phyloP scores from a whole-genome alignment of 176 grass and related monocot genomes.

The Olyra latifolia region DNA sequence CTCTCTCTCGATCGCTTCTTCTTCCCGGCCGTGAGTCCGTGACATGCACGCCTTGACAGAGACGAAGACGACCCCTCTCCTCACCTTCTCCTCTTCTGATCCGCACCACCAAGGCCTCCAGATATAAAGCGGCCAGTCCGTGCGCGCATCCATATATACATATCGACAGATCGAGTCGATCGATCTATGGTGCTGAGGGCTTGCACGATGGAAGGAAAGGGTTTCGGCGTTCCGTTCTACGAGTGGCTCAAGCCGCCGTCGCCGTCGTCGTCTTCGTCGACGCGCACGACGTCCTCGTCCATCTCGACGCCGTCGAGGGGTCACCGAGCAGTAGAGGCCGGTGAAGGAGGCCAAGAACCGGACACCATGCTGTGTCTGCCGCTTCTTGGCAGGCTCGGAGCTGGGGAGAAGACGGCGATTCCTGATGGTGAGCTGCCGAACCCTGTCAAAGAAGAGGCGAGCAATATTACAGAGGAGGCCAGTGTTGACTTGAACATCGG shows the following conservation, averaged over 20 bases:
- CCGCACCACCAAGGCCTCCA: slow-evolving; percentile 17
- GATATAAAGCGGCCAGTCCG: slow-evolving; percentile 31
- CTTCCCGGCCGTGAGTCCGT: slow-evolving; percentile 22
- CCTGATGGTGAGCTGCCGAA: not conserved
- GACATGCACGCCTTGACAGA: slow-evolving; percentile 53
- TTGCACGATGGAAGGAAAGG: slow-evolving; percentile 41
- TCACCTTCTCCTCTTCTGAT: not conserved
- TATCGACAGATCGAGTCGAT: too few species aligned
- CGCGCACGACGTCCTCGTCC: not conserved
- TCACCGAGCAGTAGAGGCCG: not conserved
- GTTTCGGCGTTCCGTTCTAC: slow-evolving; percentile 36
- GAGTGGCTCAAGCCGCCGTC: slow-evolving; percentile 57
- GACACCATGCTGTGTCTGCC: slow-evolving; percentile 53
- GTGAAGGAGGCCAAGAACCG: not conserved
- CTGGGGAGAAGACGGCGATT: not conserved
- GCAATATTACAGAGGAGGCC: not conserved
- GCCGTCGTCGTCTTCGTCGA: not conserved
- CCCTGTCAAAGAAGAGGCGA: slow-evolving; percentile 44
- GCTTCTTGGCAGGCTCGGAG: slow-evolving; percentile 70
- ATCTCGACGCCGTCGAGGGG: slow-evolving; percentile 13
- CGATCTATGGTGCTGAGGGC: slow-evolving; percentile 41
- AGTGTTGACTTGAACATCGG: slow-evolving; percentile 68
- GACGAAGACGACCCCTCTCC: slow-evolving; percentile 2
- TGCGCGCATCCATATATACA: not conserved
- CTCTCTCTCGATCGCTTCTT: not conserved